A percentile compares a stretch with the other conserved stretches of the same genome.
phyloP scores from a whole-genome alignment of 83 land plant genomes.

The Picea engelmannii region DNA sequence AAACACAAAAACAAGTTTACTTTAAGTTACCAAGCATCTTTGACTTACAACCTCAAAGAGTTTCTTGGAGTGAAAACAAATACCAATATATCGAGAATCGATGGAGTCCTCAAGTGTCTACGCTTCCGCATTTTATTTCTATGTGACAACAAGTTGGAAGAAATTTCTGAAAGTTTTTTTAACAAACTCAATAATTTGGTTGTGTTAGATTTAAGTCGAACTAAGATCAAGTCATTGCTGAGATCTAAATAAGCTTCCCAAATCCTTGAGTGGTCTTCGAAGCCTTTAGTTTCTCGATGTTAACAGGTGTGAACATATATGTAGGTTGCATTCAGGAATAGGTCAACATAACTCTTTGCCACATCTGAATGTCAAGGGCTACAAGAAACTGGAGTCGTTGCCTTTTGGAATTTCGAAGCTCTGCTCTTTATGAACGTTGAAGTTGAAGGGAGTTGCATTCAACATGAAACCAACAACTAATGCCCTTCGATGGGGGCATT shows the following conservation, averaged over 20 bases:
- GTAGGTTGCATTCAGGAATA: not conserved
- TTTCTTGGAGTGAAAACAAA: too few relatives aligned
- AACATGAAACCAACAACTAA: not conserved
- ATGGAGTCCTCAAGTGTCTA: not conserved
- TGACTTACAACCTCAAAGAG: too few relatives aligned
- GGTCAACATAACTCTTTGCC: not conserved
- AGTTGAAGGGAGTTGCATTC: too few relatives aligned
- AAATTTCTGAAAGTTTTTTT: too few relatives aligned
- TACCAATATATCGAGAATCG: not conserved
- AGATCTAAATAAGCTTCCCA: not conserved
- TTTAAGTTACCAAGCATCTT: too few relatives aligned
- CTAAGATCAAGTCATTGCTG: not conserved
- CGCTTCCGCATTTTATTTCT: not conserved
- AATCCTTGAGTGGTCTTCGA: not conserved
- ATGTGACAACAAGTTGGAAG: not conserved
- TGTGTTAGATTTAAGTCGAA: not conserved
- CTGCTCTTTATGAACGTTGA: not conserved
- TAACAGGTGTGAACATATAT: not conserved
- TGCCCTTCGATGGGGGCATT: not conserved
- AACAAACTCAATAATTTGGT: not conserved
- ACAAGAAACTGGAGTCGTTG: not conserved
- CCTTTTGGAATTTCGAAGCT: not conserved
- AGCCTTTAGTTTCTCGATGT: not conserved
- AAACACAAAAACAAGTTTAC: too few relatives aligned
- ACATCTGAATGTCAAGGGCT: not conserved